Conservation (phyloP, 805 yeast genomes). For the Starmerella bombi region DNA sequence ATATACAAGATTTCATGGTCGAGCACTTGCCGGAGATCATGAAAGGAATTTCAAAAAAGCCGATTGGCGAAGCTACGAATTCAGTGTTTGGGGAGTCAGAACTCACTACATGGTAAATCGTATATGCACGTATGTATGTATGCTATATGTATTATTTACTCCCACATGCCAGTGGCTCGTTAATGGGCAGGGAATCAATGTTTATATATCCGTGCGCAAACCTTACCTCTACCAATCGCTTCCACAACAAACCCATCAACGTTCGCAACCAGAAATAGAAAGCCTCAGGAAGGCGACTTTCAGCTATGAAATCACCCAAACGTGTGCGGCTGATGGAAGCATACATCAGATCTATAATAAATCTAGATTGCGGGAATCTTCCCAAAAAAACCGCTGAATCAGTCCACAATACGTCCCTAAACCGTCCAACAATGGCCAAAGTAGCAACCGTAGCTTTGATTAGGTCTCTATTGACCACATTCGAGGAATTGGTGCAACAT, state of each 20-base stretch:
- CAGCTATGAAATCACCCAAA: not conserved
- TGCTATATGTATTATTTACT: not conserved
- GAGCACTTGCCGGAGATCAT: constrained; percentile 47
- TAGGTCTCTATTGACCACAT: constrained; percentile 6
- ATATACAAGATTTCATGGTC: constrained; percentile 53
- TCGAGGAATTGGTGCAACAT: not conserved
- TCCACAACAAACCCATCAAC: too few relatives aligned
- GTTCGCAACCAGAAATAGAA: too few relatives aligned
- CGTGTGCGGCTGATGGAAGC: not conserved
- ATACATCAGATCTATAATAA: not conserved
- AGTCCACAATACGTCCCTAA: too few relatives aligned
- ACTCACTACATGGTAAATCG: constrained; percentile 72
- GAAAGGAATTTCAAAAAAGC: constrained; percentile 36
- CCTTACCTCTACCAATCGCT: too few relatives aligned
- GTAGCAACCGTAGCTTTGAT: constrained; percentile 10
- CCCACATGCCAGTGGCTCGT: too few relatives aligned
- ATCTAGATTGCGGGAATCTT: constrained; percentile 1
- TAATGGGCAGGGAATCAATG: too few relatives aligned
- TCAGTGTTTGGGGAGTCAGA: constrained; percentile 86
- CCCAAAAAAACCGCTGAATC: too few relatives aligned
- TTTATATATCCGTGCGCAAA: too few relatives aligned
- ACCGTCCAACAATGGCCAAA: not conserved
- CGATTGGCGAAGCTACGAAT: constrained; percentile 28
- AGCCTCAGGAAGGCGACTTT: too few relatives aligned
- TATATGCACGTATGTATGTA: not conserved